These are phyloP conservation scores for Kockovaella imperatae DNA, from an alignment of 768 basidiomycete genomes.

Conservation along the genomic window DNA sequence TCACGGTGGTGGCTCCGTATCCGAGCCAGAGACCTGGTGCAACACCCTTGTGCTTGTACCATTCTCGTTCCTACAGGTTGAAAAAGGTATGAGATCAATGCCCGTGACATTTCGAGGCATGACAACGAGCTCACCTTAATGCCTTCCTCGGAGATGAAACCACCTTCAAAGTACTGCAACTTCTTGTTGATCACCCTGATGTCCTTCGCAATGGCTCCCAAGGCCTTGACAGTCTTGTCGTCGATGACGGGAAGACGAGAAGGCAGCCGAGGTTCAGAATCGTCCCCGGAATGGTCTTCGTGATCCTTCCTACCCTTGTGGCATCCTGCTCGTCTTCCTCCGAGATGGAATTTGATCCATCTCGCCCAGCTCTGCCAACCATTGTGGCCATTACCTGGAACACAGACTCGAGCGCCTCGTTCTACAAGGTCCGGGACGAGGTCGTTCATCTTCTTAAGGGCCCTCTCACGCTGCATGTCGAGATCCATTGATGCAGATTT, in stretches of 20 bases:
- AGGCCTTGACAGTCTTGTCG: conserved; percentile 32
- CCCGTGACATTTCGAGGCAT: neutral
- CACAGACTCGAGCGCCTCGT: neutral
- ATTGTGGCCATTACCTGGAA: neutral
- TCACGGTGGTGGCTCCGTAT: conserved; percentile 39
- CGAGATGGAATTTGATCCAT: neutral
- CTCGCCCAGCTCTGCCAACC: too few relatives aligned
- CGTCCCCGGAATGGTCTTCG: too few relatives aligned
- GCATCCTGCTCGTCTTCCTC: neutral
- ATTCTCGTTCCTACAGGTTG: conserved; percentile 34
- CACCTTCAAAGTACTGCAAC: conserved; percentile 38
- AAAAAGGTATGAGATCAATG: neutral
- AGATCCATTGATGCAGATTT: conserved; percentile 40
- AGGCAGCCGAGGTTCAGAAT: conserved; percentile 8
- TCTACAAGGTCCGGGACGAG: conserved; percentile 26
- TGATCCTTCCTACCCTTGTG: too few relatives aligned
- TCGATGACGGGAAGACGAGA: conserved; percentile 2
- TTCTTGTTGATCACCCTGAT: conserved; percentile 41
- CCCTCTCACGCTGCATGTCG: conserved; percentile 29
- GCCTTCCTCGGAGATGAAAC: conserved; percentile 41
- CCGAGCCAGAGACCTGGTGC: conserved; percentile 44
- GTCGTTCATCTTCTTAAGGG: conserved; percentile 26
- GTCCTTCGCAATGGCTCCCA: conserved; percentile 37
- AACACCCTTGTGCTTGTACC: conserved; percentile 44
- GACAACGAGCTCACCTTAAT: conserved; percentile 22